phyloP scores from a whole-genome alignment of 192 early-diverging fungal species.

The Podila epicladia region DNA sequence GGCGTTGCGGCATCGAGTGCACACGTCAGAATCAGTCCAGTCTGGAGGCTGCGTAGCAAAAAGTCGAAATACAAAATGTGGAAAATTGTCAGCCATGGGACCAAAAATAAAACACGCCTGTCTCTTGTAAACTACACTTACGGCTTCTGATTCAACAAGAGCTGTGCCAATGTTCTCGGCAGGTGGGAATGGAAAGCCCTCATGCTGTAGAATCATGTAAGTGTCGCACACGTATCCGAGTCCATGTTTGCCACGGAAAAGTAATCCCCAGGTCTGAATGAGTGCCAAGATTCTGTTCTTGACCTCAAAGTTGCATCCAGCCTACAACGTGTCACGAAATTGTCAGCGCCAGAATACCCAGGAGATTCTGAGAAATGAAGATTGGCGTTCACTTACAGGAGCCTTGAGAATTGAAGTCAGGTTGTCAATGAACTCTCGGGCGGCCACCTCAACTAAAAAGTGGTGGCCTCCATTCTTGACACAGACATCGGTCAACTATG shows the following conservation, averaged over 20 bases:
- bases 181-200: constrained; percentile 81
- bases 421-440: constrained; percentile 91
- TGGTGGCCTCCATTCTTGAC: constrained; percentile 94
- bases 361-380: neutral
- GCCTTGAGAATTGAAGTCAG: constrained; percentile 69
- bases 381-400: constrained; percentile 53
- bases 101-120: neutral
- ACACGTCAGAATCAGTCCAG: constrained; percentile 95
- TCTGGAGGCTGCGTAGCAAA: constrained; percentile 79
- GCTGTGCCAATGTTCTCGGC: constrained; percentile 66
- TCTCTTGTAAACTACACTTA: constrained; percentile 40
- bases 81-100: neutral
- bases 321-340: constrained; percentile 25
- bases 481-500: constrained; percentile 86
- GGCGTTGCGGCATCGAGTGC: constrained; percentile 90
- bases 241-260: constrained; percentile 82
- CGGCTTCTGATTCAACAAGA: constrained; percentile 89
- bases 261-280: constrained; percentile 92
- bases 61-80: neutral
- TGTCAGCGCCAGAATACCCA: too few species aligned
- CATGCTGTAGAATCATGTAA: constrained; percentile 83
- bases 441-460: constrained; percentile 88
- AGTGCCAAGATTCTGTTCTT: constrained; percentile 75
- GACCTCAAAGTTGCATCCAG: constrained; percentile 78
- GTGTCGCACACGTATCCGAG: constrained; percentile 83